Conservation (phyloP, 2,329 filamentous ascomycete species). For the Clarireedia homoeocarpa region DNA sequence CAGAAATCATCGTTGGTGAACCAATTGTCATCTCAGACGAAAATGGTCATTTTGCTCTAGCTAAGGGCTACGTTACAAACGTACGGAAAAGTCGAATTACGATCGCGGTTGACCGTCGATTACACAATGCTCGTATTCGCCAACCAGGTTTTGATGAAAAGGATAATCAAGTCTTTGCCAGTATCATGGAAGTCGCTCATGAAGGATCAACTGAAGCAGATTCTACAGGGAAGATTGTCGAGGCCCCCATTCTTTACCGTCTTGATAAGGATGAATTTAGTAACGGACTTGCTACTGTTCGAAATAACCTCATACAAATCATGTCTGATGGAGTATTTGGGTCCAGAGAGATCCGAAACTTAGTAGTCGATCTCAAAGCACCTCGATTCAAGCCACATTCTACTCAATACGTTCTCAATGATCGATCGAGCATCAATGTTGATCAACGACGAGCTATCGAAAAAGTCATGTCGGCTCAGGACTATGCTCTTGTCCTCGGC, state of each 20-base stretch:
- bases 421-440: constrained; percentile 65
- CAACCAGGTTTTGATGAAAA: constrained; percentile 67
- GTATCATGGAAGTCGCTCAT: constrained; percentile 77
- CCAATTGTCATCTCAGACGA: constrained; percentile 97
- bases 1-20: constrained; percentile 78
- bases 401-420: constrained; percentile 55
- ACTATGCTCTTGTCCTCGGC: constrained; percentile 94
- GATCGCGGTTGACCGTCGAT: constrained; percentile 80
- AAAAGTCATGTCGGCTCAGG: constrained; percentile 90
- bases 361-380: constrained; percentile 69
- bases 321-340: constrained; percentile 75
- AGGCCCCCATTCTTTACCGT: constrained; percentile 61
- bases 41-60: constrained; percentile 86
- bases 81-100: constrained; percentile 69
- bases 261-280: constrained; percentile 98
- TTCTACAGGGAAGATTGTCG: constrained; percentile 43
- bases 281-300: constrained; percentile 90
- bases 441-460: constrained; percentile 82
- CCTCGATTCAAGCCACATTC: constrained; percentile 65
- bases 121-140: constrained; percentile 78
- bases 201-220: constrained; percentile 46
- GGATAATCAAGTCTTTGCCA: constrained; percentile 77
- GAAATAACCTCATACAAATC: constrained; percentile 87
- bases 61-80: constrained; percentile 81
- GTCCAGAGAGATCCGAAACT: constrained; percentile 61